These are phyloP conservation scores for Mesembryanthemum crystallinum DNA, from an alignment of 148 eudicot genomes.

Conservation along the genomic window DNA sequence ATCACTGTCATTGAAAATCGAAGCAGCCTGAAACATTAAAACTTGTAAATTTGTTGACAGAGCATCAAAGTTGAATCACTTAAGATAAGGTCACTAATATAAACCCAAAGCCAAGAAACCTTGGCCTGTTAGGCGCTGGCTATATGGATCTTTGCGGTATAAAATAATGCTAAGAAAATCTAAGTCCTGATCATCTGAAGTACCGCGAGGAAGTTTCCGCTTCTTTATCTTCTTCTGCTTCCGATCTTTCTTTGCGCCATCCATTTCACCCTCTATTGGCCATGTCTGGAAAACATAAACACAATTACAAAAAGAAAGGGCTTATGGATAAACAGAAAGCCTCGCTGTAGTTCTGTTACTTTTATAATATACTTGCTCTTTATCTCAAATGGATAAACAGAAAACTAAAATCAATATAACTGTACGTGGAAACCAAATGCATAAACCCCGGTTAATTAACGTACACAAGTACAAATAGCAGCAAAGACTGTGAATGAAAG, in stretches of 20 bases:
- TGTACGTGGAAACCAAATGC: background rate
- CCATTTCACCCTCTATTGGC: slow-evolving; percentile 99
- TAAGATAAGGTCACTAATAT: background rate
- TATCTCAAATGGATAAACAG: too few relatives aligned
- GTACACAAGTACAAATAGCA: background rate
- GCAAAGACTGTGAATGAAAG: background rate
- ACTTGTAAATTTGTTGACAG: background rate
- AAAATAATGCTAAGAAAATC: background rate
- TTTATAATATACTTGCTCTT: too few relatives aligned
- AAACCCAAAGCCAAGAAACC: background rate
- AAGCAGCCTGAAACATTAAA: slow-evolving; percentile 70
- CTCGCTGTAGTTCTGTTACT: too few relatives aligned
- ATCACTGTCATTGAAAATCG: slow-evolving; percentile 83
- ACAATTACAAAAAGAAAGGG: slow-evolving; percentile 11
- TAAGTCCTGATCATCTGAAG: slow-evolving; percentile 91
- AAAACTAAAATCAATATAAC: background rate
- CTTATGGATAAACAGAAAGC: too few relatives aligned
- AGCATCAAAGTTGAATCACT: background rate
- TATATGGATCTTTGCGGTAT: background rate
- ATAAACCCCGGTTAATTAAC: background rate
- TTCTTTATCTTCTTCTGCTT: slow-evolving; percentile 59
- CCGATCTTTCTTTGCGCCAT: slow-evolving; percentile 68
- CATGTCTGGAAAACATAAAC: slow-evolving; percentile 65
- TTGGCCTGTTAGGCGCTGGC: too few relatives aligned
- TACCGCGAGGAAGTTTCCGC: slow-evolving; percentile 64